Percentiles rank a stretch among this genome's conserved stretches.
These are phyloP conservation scores for Cryptococcus jaspeensis DNA, from an alignment of 1,284 basidiomycete species.

Conservation along the genomic window DNA sequence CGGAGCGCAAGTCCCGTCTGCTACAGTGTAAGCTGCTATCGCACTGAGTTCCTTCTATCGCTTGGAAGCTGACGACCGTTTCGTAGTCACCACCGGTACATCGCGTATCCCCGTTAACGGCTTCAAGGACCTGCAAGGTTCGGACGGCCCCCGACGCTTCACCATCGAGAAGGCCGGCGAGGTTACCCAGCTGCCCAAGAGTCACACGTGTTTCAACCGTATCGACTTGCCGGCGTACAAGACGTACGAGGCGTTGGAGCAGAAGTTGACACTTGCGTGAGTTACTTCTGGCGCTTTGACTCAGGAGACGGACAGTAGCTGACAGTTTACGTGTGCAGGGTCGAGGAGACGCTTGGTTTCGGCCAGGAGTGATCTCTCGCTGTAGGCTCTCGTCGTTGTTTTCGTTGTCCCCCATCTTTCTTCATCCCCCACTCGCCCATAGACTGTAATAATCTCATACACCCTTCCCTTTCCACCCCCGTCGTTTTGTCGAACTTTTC, in stretches of 20 bases:
- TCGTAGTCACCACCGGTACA: slow-evolving; percentile 97
- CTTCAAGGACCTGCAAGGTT: slow-evolving; percentile 97
- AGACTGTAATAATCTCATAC: slow-evolving; percentile 3
- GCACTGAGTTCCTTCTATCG: not conserved
- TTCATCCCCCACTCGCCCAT: not conserved
- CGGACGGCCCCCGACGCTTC: slow-evolving; percentile 89
- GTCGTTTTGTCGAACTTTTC: too few species aligned
- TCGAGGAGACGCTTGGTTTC: slow-evolving; percentile 64
- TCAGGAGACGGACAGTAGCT: not conserved
- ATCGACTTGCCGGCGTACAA: slow-evolving; percentile 86
- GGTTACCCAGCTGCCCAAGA: slow-evolving; percentile 81
- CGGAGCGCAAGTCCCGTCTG: slow-evolving; percentile 70
- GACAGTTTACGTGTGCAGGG: slow-evolving; percentile 38
- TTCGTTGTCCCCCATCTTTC: not conserved
- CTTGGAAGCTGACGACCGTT: slow-evolving; percentile 53
- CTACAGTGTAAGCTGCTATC: not conserved
- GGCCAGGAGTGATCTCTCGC: slow-evolving; percentile 43
- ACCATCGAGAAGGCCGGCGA: slow-evolving; percentile 97
- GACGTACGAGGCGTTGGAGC: slow-evolving; percentile 83
- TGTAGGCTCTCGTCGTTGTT: not conserved
- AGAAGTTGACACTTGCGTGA: slow-evolving; percentile 76
- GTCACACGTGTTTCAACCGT: slow-evolving; percentile 85
- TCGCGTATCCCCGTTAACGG: slow-evolving; percentile 97
- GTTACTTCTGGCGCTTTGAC: slow-evolving; percentile 10
- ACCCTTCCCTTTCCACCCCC: not conserved